Base-by-base conservation (phyloP, 371 early-diverging fungal genomes). In the Zopfochytrium polystomum region DNA sequence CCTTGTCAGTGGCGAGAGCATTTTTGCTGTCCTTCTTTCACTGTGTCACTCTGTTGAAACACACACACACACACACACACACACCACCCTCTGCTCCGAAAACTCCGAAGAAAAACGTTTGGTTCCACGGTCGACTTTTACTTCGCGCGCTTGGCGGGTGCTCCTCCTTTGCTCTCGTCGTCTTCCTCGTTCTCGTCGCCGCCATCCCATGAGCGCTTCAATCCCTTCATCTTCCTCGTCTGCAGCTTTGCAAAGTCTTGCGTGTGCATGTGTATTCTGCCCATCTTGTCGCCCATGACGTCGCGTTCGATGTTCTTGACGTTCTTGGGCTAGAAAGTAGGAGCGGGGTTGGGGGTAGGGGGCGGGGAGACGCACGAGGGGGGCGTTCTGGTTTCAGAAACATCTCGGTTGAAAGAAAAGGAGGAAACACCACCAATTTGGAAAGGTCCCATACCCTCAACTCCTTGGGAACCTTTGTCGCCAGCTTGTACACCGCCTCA, bases 201-300 rank as follows among this genome's bases (percentile, higher is more conserved):
- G 42, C 81, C 79, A 22, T 76, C 74, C 26, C 72, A 70, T 46
- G 78, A 77, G 62, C 86, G 78, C 80, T 93, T 94, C 69, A 98
- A 78, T 61, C 92, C 98, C 87, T 95, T 95, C 91, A 98, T 93
- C 86, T 98, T 98, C 69, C 98, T 82, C 0, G 95, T 94, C 74
- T 98, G 97, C 65, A 97, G 79, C 83, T 90, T 88, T 63, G 78
- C 62, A 52, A 98, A 79, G 52, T 95, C 88, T 75, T 97, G 98
- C 66, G 85, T 83, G 58, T 89, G 89, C 80, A 97, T 76, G 77
- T 96, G 96, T 49, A 98, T 80, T 56, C 93, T 85, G 22, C 96
- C 98, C 50, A 88, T 80, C 71, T 86, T 88, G 73, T 96, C 93
- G 52, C 95, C 96, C 76, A 94, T 80, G 11, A 84, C 90, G 70